Evolutionary conservation across 192 early-diverging fungal genomes (phyloP).

Genomic region (Backusella circina): DNA sequence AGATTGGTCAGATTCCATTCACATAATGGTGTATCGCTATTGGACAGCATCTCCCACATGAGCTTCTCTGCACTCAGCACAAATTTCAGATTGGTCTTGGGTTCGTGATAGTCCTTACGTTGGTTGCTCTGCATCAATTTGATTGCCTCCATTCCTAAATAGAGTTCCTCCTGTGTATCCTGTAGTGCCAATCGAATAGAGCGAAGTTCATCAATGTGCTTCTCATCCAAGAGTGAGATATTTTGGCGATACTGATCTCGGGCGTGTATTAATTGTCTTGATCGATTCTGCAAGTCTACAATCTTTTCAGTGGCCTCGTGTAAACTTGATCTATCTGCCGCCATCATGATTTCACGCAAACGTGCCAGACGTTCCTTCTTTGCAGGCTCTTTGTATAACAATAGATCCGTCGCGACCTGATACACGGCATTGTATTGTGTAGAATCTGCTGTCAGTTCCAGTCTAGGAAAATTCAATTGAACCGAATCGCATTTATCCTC

Average conservation of each 20-base stretch:
- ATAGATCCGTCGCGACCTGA: conserved; percentile 72
- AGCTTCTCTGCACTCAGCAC: conserved; percentile 53
- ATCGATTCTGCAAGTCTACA: conserved; percentile 54
- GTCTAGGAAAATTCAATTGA: conserved; percentile 69
- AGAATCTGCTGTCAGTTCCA: conserved; percentile 71
- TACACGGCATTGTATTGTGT: conserved; percentile 69
- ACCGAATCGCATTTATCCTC: conserved; percentile 64
- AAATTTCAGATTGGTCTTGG: conserved; percentile 55
- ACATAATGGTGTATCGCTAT: conserved; percentile 62
- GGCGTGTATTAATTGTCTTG: conserved; percentile 41
- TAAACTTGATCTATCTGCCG: conserved; percentile 75
- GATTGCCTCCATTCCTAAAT: conserved; percentile 66
- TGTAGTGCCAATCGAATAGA: conserved; percentile 19
- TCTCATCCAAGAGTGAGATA: conserved; percentile 10
- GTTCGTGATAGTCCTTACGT: conserved; percentile 53
- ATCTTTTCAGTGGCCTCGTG: conserved; percentile 52
- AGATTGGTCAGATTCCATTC: conserved; percentile 65
- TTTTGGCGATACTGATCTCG: conserved; percentile 33
- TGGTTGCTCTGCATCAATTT: conserved; percentile 55
- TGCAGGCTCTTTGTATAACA: conserved; percentile 81
- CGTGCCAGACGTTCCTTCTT: conserved; percentile 68
- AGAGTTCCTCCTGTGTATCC: conserved; percentile 58
- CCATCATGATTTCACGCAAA: conserved; percentile 73
- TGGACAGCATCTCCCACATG: conserved; percentile 73
- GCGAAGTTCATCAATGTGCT: conserved; percentile 27